Evolutionary conservation across 1,139 yeast species (phyloP).

Genomic region (Tardiomyces digboiensis): DNA sequence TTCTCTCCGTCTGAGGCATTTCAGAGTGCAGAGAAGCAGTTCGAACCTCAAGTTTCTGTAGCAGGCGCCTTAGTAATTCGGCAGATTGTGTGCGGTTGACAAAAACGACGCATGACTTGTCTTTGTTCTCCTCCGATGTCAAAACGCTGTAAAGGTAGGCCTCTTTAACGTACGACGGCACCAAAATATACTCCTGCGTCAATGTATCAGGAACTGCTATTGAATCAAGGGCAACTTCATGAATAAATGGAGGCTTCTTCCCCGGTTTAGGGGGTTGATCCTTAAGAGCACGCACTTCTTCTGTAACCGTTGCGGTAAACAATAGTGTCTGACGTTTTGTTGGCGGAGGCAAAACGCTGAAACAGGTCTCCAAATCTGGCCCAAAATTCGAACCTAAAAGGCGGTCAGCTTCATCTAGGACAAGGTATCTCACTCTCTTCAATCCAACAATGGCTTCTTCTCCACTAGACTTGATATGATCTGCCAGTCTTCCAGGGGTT

Average conservation of each 20-base stretch:
- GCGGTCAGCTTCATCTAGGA: conserved; percentile 95
- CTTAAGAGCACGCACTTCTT: conserved; percentile 74
- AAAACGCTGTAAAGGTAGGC: conserved; percentile 70
- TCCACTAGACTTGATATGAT: conserved; percentile 81
- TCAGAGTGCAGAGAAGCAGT: conserved; percentile 92
- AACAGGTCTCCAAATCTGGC: conserved; percentile 60
- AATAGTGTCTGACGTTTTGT: conserved; percentile 73
- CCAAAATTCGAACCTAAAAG: conserved; percentile 78
- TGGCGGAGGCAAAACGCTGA: conserved; percentile 60
- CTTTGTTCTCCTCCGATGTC: conserved; percentile 49
- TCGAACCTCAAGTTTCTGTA: conserved; percentile 62
- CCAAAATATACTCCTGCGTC: conserved; percentile 41
- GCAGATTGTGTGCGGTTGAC: conserved; percentile 90
- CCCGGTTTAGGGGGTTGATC: conserved; percentile 55
- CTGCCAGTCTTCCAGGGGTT: conserved; percentile 96
- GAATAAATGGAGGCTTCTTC: conserved; percentile 61
- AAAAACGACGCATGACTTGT: conserved; percentile 71
- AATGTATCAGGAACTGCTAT: conserved; percentile 77
- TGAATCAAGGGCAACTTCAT: conserved; percentile 67
- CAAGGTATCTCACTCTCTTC: conserved; percentile 67
- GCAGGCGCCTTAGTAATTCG: conserved; percentile 69
- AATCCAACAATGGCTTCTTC: conserved; percentile 81
- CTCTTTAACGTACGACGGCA: conserved; percentile 85
- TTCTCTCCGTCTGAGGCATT: conserved; percentile 88
- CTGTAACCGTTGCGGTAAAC: conserved; percentile 96